Percentiles rank a stretch among this genome's conserved stretches.
Conservation (phyloP, 371 early-diverging fungal genomes). For the Haplosporangium sp. region DNA sequence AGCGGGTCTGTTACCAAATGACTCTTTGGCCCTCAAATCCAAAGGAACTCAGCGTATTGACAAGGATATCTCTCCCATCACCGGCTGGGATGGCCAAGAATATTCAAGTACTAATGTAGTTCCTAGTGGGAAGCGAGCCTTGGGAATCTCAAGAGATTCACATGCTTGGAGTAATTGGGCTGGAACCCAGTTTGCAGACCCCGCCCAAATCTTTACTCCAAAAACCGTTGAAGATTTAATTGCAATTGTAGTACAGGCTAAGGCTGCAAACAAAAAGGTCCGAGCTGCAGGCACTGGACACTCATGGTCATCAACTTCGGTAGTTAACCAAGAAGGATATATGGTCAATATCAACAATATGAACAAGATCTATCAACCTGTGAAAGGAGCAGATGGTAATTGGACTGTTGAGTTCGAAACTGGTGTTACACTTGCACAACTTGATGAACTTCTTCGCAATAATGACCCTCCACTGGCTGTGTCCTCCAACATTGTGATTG, state of each 20-base stretch:
- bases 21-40: not conserved
- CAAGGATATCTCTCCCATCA: not conserved
- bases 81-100: not conserved
- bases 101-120: not conserved
- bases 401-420: slow-evolving; percentile 16
- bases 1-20: not conserved
- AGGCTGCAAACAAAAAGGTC: not conserved
- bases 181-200: not conserved
- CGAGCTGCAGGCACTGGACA: no score
- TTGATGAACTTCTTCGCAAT: slow-evolving; percentile 21
- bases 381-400: not conserved
- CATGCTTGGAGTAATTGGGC: slow-evolving; percentile 13
- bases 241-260: slow-evolving; percentile 23
- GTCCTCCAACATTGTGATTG: slow-evolving; percentile 32
- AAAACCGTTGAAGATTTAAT: slow-evolving; percentile 27
- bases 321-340: slow-evolving; percentile 23
- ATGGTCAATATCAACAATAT: slow-evolving; percentile 30
- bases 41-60: not conserved
- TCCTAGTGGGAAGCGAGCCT: not conserved
- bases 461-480: slow-evolving; percentile 51
- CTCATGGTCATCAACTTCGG: slow-evolving; percentile 29
- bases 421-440: slow-evolving; percentile 8
- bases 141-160: not conserved
- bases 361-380: slow-evolving; percentile 17
- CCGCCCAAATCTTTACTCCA: slow-evolving; percentile 37